phyloP scores from a whole-genome alignment of 805 yeast genomes.

The Schwanniomyces sp. region DNA sequence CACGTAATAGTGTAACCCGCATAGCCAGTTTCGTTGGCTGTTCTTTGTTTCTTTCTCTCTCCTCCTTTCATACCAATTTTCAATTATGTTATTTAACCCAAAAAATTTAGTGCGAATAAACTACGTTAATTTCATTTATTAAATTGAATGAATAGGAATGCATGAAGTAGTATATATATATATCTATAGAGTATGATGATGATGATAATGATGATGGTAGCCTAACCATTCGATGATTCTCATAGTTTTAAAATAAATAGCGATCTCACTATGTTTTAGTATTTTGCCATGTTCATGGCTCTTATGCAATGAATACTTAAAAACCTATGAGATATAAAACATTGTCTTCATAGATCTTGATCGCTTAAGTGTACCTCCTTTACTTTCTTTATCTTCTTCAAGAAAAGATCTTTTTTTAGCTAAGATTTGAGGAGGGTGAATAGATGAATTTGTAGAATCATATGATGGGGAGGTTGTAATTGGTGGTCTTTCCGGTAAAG shows the following conservation, averaged over 20 bases:
- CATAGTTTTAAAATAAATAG: not conserved
- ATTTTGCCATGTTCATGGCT: not conserved
- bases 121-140: not conserved
- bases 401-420: slow-evolving; percentile 7
- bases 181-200: not conserved
- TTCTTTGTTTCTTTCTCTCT: slow-evolving; percentile 1
- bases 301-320: not conserved
- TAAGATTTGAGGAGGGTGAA: slow-evolving; percentile 3
- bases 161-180: not conserved
- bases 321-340: slow-evolving; percentile 15
- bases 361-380: slow-evolving; percentile 20
- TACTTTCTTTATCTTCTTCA: slow-evolving; percentile 1
- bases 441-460: not conserved
- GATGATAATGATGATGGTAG: not conserved
- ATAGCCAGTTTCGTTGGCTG: slow-evolving; percentile 1
- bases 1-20: slow-evolving; percentile 1
- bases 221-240: not conserved
- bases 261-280: not conserved
- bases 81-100: no score
- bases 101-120: not conserved
- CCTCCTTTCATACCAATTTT: not conserved
- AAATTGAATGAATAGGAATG: not conserved
- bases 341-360: slow-evolving; percentile 19
- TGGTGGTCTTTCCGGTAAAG: not conserved
- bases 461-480: not conserved